These are phyloP conservation scores for Botrytis squamosa DNA, from an alignment of 2,329 filamentous ascomycete species.

Conservation along the genomic window DNA sequence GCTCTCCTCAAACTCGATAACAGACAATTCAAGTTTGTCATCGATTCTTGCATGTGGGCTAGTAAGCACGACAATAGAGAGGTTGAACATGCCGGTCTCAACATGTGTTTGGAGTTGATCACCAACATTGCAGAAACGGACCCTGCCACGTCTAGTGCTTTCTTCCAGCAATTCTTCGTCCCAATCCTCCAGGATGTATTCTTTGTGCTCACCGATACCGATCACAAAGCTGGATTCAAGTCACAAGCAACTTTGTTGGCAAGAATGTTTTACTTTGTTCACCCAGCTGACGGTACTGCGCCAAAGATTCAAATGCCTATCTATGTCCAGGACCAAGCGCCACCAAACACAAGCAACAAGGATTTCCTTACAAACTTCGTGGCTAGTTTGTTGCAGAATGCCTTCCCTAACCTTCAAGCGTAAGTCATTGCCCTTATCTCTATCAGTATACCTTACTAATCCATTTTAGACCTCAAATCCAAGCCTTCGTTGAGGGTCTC, in stretches of 20 bases:
- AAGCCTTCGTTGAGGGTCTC: slow-evolving; percentile 83
- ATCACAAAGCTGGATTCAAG: slow-evolving; percentile 99
- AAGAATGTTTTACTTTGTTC: slow-evolving; percentile 95
- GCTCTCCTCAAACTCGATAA: slow-evolving; percentile 90
- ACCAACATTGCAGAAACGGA: slow-evolving; percentile 97
- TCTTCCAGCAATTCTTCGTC: slow-evolving; percentile 98
- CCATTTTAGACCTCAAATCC: slow-evolving; percentile 71
- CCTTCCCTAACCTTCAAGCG: slow-evolving; percentile 90
- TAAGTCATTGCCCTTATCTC: slow-evolving; percentile 49
- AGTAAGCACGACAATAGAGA: slow-evolving; percentile 99
- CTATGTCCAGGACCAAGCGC: slow-evolving; percentile 80
- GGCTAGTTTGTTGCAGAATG: slow-evolving; percentile 77
- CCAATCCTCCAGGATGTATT: slow-evolving; percentile 96
- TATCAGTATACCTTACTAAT: slow-evolving; percentile 41
- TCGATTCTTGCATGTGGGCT: slow-evolving; percentile 99
- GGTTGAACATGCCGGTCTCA: slow-evolving; percentile 91
- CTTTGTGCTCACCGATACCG: slow-evolving; percentile 94
- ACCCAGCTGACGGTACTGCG: slow-evolving; percentile 62
- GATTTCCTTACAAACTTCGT: slow-evolving; percentile 91
- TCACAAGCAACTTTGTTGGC: slow-evolving; percentile 91
- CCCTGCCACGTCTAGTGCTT: slow-evolving; percentile 79
- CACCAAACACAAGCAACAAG: slow-evolving; percentile 79
- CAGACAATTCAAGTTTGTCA: slow-evolving; percentile 98
- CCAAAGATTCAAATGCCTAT: slow-evolving; percentile 92
- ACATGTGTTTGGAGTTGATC: slow-evolving; percentile 97